phyloP scores from a whole-genome alignment of 176 grass and related monocot genomes.

The Rhynchospora breviuscula region DNA sequence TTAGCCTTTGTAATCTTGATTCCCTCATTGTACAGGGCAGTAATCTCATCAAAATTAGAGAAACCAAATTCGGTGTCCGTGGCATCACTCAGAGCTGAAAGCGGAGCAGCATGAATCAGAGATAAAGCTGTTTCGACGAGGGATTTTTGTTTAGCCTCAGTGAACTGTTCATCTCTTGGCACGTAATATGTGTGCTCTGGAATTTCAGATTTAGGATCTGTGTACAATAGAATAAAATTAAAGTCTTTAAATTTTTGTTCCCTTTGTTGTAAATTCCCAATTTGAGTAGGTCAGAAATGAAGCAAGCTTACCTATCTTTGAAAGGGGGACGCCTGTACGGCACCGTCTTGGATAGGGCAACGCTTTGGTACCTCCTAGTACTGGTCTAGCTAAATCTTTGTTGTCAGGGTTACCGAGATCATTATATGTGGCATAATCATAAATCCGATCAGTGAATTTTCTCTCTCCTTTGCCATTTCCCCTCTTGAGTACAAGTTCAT shows the following conservation, averaged over 20 bases:
- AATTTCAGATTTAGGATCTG: slow-evolving; percentile 52
- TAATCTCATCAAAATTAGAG: slow-evolving; percentile 54
- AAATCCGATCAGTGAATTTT: slow-evolving; percentile 47
- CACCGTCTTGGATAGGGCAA: slow-evolving; percentile 74
- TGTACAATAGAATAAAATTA: not conserved
- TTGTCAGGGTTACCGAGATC: slow-evolving; percentile 51
- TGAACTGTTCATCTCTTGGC: slow-evolving; percentile 77
- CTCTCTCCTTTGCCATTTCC: slow-evolving; percentile 44
- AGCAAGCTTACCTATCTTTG: slow-evolving; percentile 32
- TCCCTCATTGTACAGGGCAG: slow-evolving; percentile 62
- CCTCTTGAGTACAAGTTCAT: slow-evolving; percentile 43
- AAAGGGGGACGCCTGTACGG: slow-evolving; percentile 46
- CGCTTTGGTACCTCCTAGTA: slow-evolving; percentile 54
- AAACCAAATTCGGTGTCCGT: slow-evolving; percentile 29
- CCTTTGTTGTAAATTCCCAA: not conserved
- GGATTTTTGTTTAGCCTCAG: slow-evolving; percentile 63
- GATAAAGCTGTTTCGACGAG: too few species aligned
- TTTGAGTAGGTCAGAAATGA: not conserved
- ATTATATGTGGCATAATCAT: slow-evolving; percentile 81
- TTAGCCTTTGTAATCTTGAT: slow-evolving; percentile 30
- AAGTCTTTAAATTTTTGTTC: not conserved
- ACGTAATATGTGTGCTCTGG: slow-evolving; percentile 38
- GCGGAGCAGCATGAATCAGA: slow-evolving; percentile 45
- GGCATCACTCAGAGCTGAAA: slow-evolving; percentile 34
- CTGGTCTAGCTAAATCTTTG: slow-evolving; percentile 24